These are phyloP conservation scores for Linnemannia exigua DNA, from an alignment of 192 early-diverging fungal genomes.

Conservation along the genomic window DNA sequence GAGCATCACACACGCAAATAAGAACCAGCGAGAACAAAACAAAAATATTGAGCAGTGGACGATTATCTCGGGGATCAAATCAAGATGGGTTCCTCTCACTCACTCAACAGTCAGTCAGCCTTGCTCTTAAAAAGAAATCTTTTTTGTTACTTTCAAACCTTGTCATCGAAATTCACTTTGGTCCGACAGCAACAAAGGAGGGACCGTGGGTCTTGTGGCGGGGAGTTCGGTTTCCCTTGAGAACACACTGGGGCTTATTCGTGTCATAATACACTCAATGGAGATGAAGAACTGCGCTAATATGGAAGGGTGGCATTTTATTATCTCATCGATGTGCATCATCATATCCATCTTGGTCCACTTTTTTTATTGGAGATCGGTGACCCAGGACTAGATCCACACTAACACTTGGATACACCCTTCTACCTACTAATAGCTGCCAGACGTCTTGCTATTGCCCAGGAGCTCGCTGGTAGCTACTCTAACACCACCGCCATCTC, in stretches of 20 bases:
- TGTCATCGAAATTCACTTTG: neutral
- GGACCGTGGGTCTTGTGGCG: neutral
- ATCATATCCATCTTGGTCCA: constrained; percentile 40
- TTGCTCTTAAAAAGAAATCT: constrained; percentile 1
- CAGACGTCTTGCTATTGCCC: constrained; percentile 80
- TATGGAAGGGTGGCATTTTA: neutral
- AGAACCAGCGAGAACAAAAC: neutral
- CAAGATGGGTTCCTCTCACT: constrained; percentile 2
- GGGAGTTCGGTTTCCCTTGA: neutral
- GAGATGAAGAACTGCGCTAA: neutral
- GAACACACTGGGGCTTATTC: neutral
- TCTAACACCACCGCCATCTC: constrained; percentile 72
- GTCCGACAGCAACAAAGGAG: neutral
- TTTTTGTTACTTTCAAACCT: neutral
- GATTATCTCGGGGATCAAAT: constrained; percentile 15
- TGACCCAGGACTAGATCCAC: constrained; percentile 14
- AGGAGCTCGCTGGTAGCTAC: constrained; percentile 76
- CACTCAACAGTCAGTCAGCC: neutral
- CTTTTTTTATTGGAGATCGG: too few relatives aligned
- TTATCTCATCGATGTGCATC: constrained; percentile 14
- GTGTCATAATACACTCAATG: neutral
- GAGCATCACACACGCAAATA: neutral
- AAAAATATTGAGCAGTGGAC: neutral
- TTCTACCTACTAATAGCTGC: constrained; percentile 65
- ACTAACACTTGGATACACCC: neutral